A percentile compares a stretch with the other conserved stretches of the same genome.
phyloP scores from a whole-genome alignment of 208 protist species.

The Balamuthia mandrillaris region DNA sequence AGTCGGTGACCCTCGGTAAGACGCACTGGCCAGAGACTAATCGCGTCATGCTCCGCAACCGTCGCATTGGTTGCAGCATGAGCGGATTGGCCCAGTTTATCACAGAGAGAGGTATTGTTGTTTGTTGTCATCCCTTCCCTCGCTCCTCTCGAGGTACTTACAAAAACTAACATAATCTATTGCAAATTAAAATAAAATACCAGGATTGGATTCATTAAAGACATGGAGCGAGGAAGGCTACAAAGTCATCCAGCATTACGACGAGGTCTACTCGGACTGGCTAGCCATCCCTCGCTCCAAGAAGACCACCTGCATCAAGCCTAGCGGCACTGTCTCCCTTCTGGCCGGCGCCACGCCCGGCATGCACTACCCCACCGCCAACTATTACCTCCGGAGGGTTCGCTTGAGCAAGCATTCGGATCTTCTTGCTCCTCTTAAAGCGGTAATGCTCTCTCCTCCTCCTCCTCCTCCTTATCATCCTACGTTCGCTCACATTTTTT shows the following conservation, averaged over 20 bases:
- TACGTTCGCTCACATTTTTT: no score
- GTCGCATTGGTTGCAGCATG: constrained; percentile 78
- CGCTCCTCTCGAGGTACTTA: no score
- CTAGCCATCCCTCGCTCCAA: constrained; percentile 75
- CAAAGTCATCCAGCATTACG: constrained; percentile 55
- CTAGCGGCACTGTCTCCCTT: constrained; percentile 76
- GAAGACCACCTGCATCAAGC: constrained; percentile 78
- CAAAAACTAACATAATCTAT: no score
- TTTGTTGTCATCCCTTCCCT: no score
- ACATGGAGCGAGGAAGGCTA: constrained; percentile 72
- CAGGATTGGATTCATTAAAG: constrained; percentile 54
- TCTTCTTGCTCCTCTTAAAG: constrained; percentile 7
- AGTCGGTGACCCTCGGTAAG: constrained; percentile 70
- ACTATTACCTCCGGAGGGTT: constrained; percentile 71
- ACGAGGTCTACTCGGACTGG: constrained; percentile 61
- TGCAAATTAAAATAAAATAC: no score
- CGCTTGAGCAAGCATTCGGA: constrained; percentile 15
- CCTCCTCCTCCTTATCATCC: no score
- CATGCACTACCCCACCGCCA: constrained; percentile 74
- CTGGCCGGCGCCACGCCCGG: constrained; percentile 79
- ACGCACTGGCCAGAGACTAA: constrained; percentile 78
- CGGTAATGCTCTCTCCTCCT: no score
- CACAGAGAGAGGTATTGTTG: neutral
- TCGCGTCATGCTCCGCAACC: constrained; percentile 71
- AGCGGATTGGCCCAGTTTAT: constrained; percentile 77